Percentiles rank a stretch among this genome's conserved stretches.
Evolutionary conservation across 345 rosid species (phyloP).

Genomic region (Arabis alpina): DNA sequence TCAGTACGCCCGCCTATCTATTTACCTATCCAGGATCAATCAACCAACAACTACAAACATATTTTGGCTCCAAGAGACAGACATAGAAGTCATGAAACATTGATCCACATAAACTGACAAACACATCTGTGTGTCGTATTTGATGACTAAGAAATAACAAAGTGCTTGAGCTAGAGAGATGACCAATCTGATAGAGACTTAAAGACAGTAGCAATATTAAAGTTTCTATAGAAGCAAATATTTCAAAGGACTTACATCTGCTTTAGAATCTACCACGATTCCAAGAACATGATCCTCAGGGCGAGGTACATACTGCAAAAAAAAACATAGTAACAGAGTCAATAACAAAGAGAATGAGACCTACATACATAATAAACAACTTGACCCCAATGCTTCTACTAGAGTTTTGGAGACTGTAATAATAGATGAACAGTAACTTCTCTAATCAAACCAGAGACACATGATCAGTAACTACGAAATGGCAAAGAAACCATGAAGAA

Average conservation of each 20-base stretch:
- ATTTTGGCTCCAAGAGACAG: conserved; percentile 5
- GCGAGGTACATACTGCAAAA: conserved; percentile 71
- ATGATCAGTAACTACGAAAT: neutral
- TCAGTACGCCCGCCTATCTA: neutral
- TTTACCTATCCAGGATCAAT: conserved; percentile 5
- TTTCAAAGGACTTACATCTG: conserved; percentile 64
- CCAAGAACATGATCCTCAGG: conserved; percentile 80
- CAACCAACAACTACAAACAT: neutral
- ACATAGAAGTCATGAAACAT: neutral
- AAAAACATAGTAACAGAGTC: conserved; percentile 34
- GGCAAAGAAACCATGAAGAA: neutral
- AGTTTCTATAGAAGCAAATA: conserved; percentile 8
- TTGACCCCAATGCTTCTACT: neutral
- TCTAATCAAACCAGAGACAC: neutral
- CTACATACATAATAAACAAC: conserved; percentile 7
- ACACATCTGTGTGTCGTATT: neutral
- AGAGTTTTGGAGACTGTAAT: neutral
- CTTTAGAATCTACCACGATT: conserved; percentile 73
- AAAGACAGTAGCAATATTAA: neutral
- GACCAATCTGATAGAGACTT: conserved; percentile 3
- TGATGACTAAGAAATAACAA: neutral
- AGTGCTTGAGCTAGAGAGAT: neutral
- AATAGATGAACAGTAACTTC: neutral
- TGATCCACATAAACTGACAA: neutral
- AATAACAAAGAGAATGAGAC: conserved; percentile 22